Percentiles rank a stretch among this genome's conserved stretches.
Conservation (phyloP, 495 filamentous ascomycete species). For the Neurospora discreta region DNA sequence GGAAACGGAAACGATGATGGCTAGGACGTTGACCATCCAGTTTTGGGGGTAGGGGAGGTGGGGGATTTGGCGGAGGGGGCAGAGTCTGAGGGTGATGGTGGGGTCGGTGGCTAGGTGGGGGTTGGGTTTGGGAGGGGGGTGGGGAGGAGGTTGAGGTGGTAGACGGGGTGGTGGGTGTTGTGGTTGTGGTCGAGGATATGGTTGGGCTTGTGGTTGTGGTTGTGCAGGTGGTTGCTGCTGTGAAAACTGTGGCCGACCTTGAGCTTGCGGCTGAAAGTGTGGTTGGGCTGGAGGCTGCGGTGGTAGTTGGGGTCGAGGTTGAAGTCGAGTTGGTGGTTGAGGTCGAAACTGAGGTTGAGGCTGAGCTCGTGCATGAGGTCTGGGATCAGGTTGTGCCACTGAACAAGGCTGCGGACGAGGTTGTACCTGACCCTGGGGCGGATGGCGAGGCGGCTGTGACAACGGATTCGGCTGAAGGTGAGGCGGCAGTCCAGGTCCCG, state of each 20-base stretch:
- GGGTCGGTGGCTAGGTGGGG: conserved; percentile 19
- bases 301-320: neutral
- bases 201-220: conserved; percentile 2
- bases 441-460: neutral
- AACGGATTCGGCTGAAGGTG: neutral
- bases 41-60: conserved; percentile 38
- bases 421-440: neutral
- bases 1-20: conserved; percentile 29
- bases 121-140: conserved; percentile 6
- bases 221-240: neutral
- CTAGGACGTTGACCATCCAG: conserved; percentile 36
- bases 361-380: too few relatives aligned
- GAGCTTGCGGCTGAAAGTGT: neutral
- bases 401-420: neutral
- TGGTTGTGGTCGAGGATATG: neutral
- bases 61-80: conserved; percentile 28
- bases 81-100: conserved; percentile 27
- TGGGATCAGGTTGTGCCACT: too few relatives aligned
- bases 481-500: neutral
- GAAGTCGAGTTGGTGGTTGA: neutral
- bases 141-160: conserved; percentile 14
- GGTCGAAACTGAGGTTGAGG: neutral
- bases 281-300: neutral
- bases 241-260: neutral
- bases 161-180: too few relatives aligned